Evolutionary conservation across 1,284 basidiomycete species (phyloP), one percentile per base, ranked within the genome.

Genomic region (Malassezia dermatis): DNA sequence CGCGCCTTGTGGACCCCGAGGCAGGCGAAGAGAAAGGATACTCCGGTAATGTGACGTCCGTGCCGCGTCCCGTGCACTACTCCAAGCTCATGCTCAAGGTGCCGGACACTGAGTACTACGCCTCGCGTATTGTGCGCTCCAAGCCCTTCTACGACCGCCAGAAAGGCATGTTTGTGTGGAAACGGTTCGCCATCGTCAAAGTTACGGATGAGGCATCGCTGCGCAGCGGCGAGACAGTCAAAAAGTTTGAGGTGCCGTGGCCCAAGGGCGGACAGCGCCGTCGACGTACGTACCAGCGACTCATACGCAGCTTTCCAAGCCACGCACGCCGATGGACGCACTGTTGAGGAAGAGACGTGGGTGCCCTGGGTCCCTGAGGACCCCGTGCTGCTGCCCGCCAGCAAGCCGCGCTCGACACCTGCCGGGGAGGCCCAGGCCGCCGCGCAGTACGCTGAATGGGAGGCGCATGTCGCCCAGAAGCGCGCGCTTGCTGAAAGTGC

Each of bases 11-110:
- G 15, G 70, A 73, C 43, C 65, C 67, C 7, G 45, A 55, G 11
- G 51, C 53, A 5, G 55, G 55, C 21, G 58, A 60, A 3, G 64
- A 66, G 11, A 71, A 69, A 57, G 69, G 69, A 11, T 66, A 61
- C 45, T 64, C 62, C 11, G 61, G 59, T 42, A 73, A 71, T 37
- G 57, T 63, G 11, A 62, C 62, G 26, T 54, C 62, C 23, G 56
- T 73, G 26, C 63, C 66, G 4, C 61, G 67, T 26, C 66, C 71
- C 27, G 60, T 74, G 6, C 70, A 72, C 60, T 74, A 74, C 58
- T 69, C 66, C n/a, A 71, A 73, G 43, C 57, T 73, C 44, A 62
- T 63, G 64, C 67, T 73, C 59, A 70, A 69, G 50, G 59, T 73
- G n/a, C 69, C 69, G 4, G 62, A 63, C 45, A 49, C 64, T 13